These are phyloP conservation scores for Pythium aristosporum DNA, from an alignment of 352 stramenopile species.

Conservation along the genomic window DNA sequence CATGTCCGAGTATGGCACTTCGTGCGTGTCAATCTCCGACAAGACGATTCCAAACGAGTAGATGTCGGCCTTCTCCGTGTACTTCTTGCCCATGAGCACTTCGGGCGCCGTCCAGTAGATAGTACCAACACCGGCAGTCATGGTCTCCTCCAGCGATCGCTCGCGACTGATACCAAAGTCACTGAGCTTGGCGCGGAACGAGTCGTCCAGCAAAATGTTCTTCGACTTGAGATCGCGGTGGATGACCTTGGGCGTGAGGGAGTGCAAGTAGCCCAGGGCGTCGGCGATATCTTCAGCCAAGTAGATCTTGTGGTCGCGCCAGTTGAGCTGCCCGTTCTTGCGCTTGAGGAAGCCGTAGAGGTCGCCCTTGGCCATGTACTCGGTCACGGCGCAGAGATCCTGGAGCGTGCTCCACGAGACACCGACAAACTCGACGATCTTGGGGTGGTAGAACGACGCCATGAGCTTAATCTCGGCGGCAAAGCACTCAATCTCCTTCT, in stretches of 20 bases:
- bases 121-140: constrained; percentile 77
- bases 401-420: constrained; percentile 21
- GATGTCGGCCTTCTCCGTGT: constrained; percentile 44
- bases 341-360: constrained; percentile 71
- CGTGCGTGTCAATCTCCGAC: constrained; percentile 19
- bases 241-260: constrained; percentile 71
- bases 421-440: constrained; percentile 17
- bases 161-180: constrained; percentile 60
- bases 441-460: constrained; percentile 18
- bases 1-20: constrained; percentile 83
- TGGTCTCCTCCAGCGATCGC: constrained; percentile 76
- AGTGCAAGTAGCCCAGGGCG: constrained; percentile 70
- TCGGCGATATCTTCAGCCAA: constrained; percentile 68
- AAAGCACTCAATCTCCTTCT: constrained; percentile 84
- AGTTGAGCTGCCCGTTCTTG: constrained; percentile 64
- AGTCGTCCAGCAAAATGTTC: constrained; percentile 17
- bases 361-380: constrained; percentile 82
- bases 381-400: constrained; percentile 21
- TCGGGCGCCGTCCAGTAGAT: constrained; percentile 83
- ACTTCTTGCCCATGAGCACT: constrained; percentile 79
- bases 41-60: constrained; percentile 17
- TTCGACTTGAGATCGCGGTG: constrained; percentile 33
- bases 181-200: constrained; percentile 19
- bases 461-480: constrained; percentile 25
- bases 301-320: constrained; percentile 71